A percentile compares a stretch with the other conserved stretches of the same genome.
phyloP scores from a whole-genome alignment of 2,329 filamentous ascomycete species.

The Pezicula carpinea region DNA sequence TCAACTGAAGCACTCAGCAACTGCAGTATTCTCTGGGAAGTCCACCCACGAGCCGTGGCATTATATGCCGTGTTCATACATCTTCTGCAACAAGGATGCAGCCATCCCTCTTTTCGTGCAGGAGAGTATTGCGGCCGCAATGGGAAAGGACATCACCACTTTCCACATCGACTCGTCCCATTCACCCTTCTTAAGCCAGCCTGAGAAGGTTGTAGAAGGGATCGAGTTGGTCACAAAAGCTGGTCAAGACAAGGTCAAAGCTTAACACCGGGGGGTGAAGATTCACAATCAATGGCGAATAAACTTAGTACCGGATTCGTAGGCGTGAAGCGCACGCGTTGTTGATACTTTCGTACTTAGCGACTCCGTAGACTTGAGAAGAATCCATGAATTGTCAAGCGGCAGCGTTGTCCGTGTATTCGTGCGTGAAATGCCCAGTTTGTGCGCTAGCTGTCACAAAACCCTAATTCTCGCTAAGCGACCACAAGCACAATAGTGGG shows the following conservation, averaged over 20 bases:
- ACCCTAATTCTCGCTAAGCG: too few species aligned
- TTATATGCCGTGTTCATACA: constrained; percentile 1
- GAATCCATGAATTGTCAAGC: too few species aligned
- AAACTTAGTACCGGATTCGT: too few species aligned
- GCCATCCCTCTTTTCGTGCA: not conserved
- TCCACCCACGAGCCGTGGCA: constrained; percentile 3
- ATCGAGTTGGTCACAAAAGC: constrained; percentile 1
- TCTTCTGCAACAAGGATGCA: not conserved
- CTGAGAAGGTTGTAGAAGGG: not conserved
- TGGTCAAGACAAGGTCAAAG: not conserved
- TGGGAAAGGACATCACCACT: constrained; percentile 3
- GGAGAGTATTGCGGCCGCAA: not conserved
- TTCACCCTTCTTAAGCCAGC: constrained; percentile 3
- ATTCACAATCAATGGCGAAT: too few species aligned
- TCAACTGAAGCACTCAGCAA: not conserved
- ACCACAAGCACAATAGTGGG: too few species aligned
- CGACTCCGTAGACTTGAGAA: too few species aligned
- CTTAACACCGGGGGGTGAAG: too few species aligned
- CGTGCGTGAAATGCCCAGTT: too few species aligned
- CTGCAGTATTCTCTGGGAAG: constrained; percentile 1
- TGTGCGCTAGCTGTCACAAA: too few species aligned
- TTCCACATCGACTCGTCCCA: constrained; percentile 1
- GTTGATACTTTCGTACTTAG: too few species aligned
- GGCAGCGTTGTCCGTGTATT: too few species aligned
- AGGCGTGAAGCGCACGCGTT: too few species aligned